Conservation (phyloP, 768 basidiomycete genomes). For the Amanita polypyramis region DNA sequence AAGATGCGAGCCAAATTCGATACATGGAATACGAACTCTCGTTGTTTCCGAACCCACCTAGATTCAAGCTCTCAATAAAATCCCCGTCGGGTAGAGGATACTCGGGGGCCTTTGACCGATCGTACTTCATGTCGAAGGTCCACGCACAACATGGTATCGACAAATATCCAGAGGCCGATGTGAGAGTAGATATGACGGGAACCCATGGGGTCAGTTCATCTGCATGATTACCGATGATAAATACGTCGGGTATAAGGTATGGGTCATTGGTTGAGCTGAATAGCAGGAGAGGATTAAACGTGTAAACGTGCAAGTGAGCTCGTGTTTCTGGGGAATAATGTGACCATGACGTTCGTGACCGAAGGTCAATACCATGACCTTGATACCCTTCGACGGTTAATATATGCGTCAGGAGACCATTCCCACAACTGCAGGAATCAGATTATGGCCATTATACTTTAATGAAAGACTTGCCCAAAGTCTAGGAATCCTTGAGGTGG, state of each 20-base stretch:
- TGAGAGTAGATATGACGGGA: slow-evolving; percentile 64
- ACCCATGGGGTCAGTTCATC: slow-evolving; percentile 97
- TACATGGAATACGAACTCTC: slow-evolving; percentile 73
- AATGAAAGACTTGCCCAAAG: slow-evolving; percentile 44
- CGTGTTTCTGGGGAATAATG: slow-evolving; percentile 61
- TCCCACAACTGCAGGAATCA: slow-evolving; percentile 58
- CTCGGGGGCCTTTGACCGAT: slow-evolving; percentile 32
- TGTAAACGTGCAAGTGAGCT: slow-evolving; percentile 48
- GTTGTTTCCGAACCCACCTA: slow-evolving; percentile 52
- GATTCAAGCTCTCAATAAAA: slow-evolving; percentile 33
- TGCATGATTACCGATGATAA: slow-evolving; percentile 91
- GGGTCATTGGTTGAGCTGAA: not conserved
- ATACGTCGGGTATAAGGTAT: slow-evolving; percentile 37
- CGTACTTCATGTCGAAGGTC: slow-evolving; percentile 60
- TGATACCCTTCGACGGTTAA: slow-evolving; percentile 73
- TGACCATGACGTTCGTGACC: slow-evolving; percentile 76
- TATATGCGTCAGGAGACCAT: slow-evolving; percentile 87
- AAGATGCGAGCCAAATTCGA: slow-evolving; percentile 74
- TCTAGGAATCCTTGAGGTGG: slow-evolving; percentile 85
- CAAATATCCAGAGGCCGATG: slow-evolving; percentile 54
- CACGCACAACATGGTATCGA: slow-evolving; percentile 91
- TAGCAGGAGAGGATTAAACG: slow-evolving; percentile 48
- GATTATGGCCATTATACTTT: not conserved
- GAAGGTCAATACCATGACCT: slow-evolving; percentile 80
- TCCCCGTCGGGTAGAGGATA: slow-evolving; percentile 13